phyloP scores from a whole-genome alignment of 139 green algal species.

The Closterium sp. region DNA sequence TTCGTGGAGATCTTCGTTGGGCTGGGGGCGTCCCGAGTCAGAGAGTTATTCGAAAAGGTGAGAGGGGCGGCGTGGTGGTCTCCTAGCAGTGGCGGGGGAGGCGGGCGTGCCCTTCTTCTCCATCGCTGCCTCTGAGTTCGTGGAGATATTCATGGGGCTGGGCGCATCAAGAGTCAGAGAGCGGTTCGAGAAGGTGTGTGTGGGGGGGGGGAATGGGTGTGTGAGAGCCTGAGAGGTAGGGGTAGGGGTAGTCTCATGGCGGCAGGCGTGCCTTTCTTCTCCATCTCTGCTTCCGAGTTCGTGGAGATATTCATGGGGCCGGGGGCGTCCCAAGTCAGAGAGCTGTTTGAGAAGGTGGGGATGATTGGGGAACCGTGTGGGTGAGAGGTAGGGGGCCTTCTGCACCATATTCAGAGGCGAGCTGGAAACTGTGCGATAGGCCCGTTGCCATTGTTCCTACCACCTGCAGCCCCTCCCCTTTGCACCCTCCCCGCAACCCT shows the following conservation, averaged over 20 bases:
- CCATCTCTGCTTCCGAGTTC: slow-evolving; percentile 85
- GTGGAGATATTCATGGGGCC: slow-evolving; percentile 53
- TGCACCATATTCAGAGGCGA: not conserved
- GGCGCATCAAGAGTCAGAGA: not conserved
- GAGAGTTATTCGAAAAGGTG: slow-evolving; percentile 84
- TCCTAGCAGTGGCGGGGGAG: slow-evolving; percentile 78
- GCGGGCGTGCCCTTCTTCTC: slow-evolving; percentile 53
- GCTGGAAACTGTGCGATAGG: too few relatives aligned
- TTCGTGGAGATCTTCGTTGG: slow-evolving; percentile 99
- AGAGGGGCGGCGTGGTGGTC: not conserved
- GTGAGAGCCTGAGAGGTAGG: not conserved
- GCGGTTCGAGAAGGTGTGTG: not conserved
- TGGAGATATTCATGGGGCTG: slow-evolving; percentile 46
- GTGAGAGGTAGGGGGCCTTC: not conserved
- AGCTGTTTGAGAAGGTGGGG: too few relatives aligned
- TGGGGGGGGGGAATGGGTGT: not conserved
- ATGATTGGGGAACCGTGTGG: too few relatives aligned
- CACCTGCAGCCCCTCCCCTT: too few relatives aligned
- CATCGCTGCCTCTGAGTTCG: slow-evolving; percentile 87
- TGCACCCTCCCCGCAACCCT: too few relatives aligned
- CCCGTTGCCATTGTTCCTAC: too few relatives aligned
- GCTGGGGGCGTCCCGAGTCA: slow-evolving; percentile 84
- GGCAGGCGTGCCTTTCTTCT: slow-evolving; percentile 52
- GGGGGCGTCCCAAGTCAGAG: not conserved
- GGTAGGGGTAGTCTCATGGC: slow-evolving; percentile 43